Evolutionary conservation across 805 yeast species (phyloP).

Genomic region (Yamadazyma sp.): DNA sequence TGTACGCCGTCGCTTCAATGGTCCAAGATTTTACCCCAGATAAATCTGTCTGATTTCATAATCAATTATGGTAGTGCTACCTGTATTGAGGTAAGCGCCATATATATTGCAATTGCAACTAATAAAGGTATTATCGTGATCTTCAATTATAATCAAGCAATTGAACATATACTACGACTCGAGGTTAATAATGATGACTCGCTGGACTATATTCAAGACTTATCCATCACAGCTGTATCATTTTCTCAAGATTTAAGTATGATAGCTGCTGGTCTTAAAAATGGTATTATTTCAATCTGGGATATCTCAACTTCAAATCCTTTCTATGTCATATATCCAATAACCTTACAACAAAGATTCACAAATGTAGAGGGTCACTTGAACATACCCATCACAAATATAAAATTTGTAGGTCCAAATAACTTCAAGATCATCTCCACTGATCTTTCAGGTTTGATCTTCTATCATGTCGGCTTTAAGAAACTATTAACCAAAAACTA

Average conservation of each 20-base stretch:
- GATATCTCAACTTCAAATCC: slow-evolving; percentile 53
- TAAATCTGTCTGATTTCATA: slow-evolving; percentile 22
- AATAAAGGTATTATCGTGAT: slow-evolving; percentile 59
- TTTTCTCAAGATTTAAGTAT: slow-evolving; percentile 68
- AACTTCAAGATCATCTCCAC: slow-evolving; percentile 27
- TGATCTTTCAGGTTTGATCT: slow-evolving; percentile 42
- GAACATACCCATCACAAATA: slow-evolving; percentile 19
- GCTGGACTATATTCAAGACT: slow-evolving; percentile 7
- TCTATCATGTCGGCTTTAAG: slow-evolving; percentile 62
- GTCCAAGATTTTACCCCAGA: slow-evolving; percentile 21
- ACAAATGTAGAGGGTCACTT: slow-evolving; percentile 30
- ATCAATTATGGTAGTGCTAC: slow-evolving; percentile 21
- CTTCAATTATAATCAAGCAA: slow-evolving; percentile 65
- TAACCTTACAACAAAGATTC: slow-evolving; percentile 22
- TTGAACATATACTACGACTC: too few relatives aligned
- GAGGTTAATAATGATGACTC: slow-evolving; percentile 16
- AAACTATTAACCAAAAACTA: slow-evolving; percentile 51
- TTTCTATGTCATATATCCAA: slow-evolving; percentile 35
- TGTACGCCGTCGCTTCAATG: slow-evolving; percentile 18
- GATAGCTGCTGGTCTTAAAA: slow-evolving; percentile 63
- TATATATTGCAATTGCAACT: slow-evolving; percentile 65
- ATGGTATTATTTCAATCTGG: slow-evolving; percentile 72
- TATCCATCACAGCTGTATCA: slow-evolving; percentile 49
- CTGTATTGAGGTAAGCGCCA: slow-evolving; percentile 23
- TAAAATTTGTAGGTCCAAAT: slow-evolving; percentile 28